Conservation (phyloP, 495 filamentous ascomycete genomes). For the Letharia columbiana region DNA sequence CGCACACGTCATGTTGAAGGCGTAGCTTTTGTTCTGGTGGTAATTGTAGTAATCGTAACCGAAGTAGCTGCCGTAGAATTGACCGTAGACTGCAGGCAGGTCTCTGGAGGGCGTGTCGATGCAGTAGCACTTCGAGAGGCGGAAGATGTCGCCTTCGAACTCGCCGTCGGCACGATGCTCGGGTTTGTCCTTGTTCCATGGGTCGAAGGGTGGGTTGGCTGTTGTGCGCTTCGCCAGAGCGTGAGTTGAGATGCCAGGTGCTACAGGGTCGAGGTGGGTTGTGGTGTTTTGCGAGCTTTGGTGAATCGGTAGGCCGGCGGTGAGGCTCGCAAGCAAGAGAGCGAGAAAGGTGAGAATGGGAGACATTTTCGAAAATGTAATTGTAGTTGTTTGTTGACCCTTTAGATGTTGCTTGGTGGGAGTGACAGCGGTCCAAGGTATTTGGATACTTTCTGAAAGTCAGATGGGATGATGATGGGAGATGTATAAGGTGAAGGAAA, state of each 20-base stretch:
- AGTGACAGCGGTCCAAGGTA: background rate
- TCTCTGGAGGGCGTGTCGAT: background rate
- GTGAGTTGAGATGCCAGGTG: background rate
- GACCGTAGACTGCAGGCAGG: background rate
- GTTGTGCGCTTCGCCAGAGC: background rate
- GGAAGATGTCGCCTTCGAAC: background rate
- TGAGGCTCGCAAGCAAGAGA: background rate
- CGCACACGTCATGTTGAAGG: background rate
- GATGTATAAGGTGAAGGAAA: background rate
- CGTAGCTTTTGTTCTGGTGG: background rate
- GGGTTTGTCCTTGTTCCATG: background rate
- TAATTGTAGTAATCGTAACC: background rate
- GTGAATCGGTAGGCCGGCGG: background rate
- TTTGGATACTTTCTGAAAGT: background rate
- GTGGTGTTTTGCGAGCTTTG: background rate
- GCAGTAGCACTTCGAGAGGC: background rate
- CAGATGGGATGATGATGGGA: background rate
- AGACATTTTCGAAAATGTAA: background rate
- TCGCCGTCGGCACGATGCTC: background rate
- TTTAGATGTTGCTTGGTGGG: background rate
- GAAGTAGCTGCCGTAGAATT: constrained; percentile 1
- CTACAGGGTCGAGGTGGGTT: background rate
- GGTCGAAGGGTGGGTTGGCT: background rate
- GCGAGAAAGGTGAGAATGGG: background rate
- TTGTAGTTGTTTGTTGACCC: background rate